Percentiles rank a stretch among this genome's conserved stretches.
phyloP scores from a whole-genome alignment of 345 rosid species.

The Jatropha curcas region DNA sequence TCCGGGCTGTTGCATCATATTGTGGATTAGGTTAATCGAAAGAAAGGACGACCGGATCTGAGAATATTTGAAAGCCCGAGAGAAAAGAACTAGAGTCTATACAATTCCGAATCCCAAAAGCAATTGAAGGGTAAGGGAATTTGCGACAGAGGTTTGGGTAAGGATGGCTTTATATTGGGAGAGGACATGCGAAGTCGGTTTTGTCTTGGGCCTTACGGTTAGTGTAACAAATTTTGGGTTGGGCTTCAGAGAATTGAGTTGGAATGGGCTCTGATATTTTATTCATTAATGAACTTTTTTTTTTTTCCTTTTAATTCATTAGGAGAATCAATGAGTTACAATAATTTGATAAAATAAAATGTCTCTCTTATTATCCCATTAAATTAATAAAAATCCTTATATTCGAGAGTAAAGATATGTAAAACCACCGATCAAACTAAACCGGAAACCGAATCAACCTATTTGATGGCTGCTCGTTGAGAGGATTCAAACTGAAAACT shows the following conservation, averaged over 20 bases:
- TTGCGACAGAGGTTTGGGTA: not conserved
- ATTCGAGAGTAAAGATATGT: too few relatives aligned
- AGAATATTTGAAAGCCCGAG: not conserved
- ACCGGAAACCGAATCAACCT: too few relatives aligned
- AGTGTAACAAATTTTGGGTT: not conserved
- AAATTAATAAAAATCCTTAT: too few relatives aligned
- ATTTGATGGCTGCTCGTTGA: too few relatives aligned
- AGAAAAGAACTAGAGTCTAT: not conserved
- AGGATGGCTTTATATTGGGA: not conserved
- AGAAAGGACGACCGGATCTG: not conserved
- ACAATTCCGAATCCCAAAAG: not conserved
- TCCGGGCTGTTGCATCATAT: constrained; percentile 81
- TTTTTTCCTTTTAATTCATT: too few relatives aligned
- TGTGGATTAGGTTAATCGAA: not conserved
- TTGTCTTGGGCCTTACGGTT: not conserved
- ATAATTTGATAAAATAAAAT: too few relatives aligned
- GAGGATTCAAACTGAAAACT: too few relatives aligned
- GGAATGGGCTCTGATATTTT: too few relatives aligned
- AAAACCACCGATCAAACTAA: too few relatives aligned
- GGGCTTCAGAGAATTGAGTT: not conserved
- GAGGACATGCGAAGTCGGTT: not conserved
- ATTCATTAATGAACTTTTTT: too few relatives aligned
- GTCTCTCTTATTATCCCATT: too few relatives aligned
- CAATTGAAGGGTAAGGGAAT: not conserved
- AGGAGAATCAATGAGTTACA: too few relatives aligned